These are phyloP conservation scores for Sporothrix brasiliensis DNA, from an alignment of 2,329 filamentous ascomycete genomes.

Conservation along the genomic window DNA sequence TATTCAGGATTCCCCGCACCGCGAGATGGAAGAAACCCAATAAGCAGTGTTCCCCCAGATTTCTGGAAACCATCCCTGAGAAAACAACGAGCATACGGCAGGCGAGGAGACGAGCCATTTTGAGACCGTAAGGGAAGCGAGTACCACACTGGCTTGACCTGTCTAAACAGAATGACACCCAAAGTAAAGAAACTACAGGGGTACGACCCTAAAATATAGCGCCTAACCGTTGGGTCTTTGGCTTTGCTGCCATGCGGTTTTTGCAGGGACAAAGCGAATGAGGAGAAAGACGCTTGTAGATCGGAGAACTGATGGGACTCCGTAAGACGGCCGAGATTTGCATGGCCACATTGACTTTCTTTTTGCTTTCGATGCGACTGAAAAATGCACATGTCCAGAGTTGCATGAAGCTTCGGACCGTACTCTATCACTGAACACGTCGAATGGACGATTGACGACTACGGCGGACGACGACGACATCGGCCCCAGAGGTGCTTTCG, in stretches of 20 bases:
- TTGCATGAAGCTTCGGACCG: neutral
- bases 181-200: neutral
- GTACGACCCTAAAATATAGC: neutral
- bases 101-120: too few relatives aligned
- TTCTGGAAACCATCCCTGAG: neutral
- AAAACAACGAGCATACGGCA: too few relatives aligned
- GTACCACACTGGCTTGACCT: too few relatives aligned
- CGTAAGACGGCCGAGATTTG: too few relatives aligned
- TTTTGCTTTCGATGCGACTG: neutral
- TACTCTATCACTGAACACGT: neutral
- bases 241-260: neutral
- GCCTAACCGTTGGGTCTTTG: neutral
- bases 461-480: constrained; percentile 4
- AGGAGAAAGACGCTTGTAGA: too few relatives aligned
- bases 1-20: neutral
- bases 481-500: neutral
- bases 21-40: neutral
- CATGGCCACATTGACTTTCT: too few relatives aligned
- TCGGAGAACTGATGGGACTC: too few relatives aligned
- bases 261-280: neutral
- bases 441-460: neutral
- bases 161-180: too few relatives aligned
- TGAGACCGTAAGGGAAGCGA: too few relatives aligned
- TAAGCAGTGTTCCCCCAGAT: constrained; percentile 2
- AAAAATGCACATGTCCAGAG: too few relatives aligned